Evolutionary conservation across 2,329 filamentous ascomycete species (phyloP).

Genomic region (Talaromyces sp.): DNA sequence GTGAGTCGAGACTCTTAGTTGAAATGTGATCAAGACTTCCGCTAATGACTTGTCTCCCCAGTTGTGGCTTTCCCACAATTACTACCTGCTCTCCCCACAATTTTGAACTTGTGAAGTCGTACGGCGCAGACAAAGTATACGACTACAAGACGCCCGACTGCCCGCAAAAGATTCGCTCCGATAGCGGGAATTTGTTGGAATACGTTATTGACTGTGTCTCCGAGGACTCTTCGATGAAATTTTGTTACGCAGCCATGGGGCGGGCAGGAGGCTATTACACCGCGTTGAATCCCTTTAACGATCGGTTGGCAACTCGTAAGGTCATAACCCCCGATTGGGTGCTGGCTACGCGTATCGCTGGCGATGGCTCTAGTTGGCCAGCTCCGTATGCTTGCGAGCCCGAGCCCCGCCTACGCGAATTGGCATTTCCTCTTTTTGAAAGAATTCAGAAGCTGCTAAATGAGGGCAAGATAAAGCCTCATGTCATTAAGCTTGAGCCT

Average conservation of each 20-base stretch:
- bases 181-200: constrained; percentile 38
- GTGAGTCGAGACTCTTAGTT: constrained; percentile 21
- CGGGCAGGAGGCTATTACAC: constrained; percentile 32
- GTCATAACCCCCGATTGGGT: constrained; percentile 27
- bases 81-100: constrained; percentile 37
- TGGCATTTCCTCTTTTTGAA: constrained; percentile 4
- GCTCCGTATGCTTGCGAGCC: constrained; percentile 21
- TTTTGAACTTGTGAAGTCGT: constrained; percentile 30
- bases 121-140: constrained; percentile 36
- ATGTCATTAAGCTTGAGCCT: background rate
- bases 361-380: constrained; percentile 21
- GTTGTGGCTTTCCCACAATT: constrained; percentile 27
- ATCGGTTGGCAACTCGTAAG: constrained; percentile 19
- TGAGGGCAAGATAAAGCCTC: constrained; percentile 11
- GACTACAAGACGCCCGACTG: constrained; percentile 40
- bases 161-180: constrained; percentile 33
- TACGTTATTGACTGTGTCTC: constrained; percentile 47
- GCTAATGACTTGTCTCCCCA: background rate
- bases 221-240: constrained; percentile 29
- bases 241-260: constrained; percentile 41
- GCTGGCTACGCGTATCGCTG: constrained; percentile 26
- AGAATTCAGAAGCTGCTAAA: constrained; percentile 11
- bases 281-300: constrained; percentile 25
- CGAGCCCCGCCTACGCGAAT: constrained; percentile 8
- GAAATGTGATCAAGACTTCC: background rate